Conservation (phyloP, 164 flowering plant species). For the Tetrastigma voinierianum region DNA sequence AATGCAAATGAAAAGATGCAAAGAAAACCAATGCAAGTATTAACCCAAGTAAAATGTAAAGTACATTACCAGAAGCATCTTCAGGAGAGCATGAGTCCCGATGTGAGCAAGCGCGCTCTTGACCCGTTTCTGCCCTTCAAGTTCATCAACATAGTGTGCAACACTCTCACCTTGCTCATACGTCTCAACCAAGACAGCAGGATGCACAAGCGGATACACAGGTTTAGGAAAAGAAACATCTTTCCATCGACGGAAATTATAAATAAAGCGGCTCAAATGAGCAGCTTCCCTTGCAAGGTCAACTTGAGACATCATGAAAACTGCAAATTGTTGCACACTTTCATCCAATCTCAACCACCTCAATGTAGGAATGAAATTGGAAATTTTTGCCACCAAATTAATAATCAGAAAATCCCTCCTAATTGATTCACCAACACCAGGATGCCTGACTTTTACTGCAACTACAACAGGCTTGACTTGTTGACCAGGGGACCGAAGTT, state of each 20-base stretch:
- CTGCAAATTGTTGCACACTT: conserved; percentile 80
- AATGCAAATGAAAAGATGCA: neutral
- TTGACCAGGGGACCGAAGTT: conserved; percentile 50
- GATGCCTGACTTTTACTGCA: conserved; percentile 91
- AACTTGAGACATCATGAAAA: conserved; percentile 88
- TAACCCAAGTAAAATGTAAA: conserved; percentile 4
- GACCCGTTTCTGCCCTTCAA: conserved; percentile 48
- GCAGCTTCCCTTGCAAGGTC: conserved; percentile 95
- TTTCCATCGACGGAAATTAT: conserved; percentile 79
- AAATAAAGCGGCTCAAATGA: conserved; percentile 73
- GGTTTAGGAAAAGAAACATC: conserved; percentile 87
- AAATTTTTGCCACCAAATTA: conserved; percentile 57
- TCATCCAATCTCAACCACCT: conserved; percentile 83
- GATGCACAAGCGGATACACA: conserved; percentile 84
- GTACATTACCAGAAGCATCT: conserved; percentile 78
- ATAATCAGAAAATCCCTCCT: conserved; percentile 69
- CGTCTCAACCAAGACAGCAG: conserved; percentile 86
- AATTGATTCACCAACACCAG: conserved; percentile 81
- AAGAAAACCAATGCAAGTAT: neutral
- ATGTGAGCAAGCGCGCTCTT: conserved; percentile 78
- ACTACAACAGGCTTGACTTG: conserved; percentile 58
- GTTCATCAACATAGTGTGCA: conserved; percentile 55
- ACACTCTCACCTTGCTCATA: conserved; percentile 79
- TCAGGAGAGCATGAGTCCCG: conserved; percentile 81
- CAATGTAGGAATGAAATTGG: conserved; percentile 58